A percentile compares a stretch with the other conserved stretches of the same genome.
Conservation (phyloP, 1,284 basidiomycete species). For the Naganishia sp. region DNA sequence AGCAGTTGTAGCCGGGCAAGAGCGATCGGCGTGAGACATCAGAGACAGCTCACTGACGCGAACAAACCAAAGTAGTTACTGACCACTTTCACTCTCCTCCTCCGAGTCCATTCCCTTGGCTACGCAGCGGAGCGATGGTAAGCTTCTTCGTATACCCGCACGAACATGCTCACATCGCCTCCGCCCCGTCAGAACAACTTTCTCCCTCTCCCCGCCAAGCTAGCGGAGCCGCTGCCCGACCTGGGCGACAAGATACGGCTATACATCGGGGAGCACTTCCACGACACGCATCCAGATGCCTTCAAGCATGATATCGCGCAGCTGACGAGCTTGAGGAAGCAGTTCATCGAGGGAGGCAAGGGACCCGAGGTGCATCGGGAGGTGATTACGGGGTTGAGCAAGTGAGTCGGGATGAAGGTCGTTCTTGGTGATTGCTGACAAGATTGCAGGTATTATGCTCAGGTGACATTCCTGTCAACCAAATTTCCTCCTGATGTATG, state of each 20-base stretch:
- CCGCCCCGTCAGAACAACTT: conserved; percentile 59
- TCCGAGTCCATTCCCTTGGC: background rate
- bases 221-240: conserved; percentile 61
- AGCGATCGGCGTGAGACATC: conserved; percentile 17
- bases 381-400: conserved; percentile 48
- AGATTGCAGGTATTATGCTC: conserved; percentile 75
- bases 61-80: background rate
- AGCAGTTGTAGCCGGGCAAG: background rate
- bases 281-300: conserved; percentile 82
- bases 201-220: conserved; percentile 74
- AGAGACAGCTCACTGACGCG: background rate
- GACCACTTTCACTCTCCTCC: background rate
- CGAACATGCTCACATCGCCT: background rate
- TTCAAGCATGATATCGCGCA: conserved; percentile 75
- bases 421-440: background rate
- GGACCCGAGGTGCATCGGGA: conserved; percentile 59
- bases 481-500: conserved; percentile 70
- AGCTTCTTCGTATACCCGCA: background rate
- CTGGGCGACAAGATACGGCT: conserved; percentile 63
- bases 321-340: conserved; percentile 70
- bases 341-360: conserved; percentile 60
- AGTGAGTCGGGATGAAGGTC: conserved; percentile 57
- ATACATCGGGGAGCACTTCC: conserved; percentile 69
- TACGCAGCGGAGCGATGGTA: background rate
- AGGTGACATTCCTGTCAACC: conserved; percentile 73